A percentile compares a stretch with the other conserved stretches of the same genome.
These are phyloP conservation scores for Peniophora sp. DNA, from an alignment of 1,284 basidiomycete species.

Conservation along the genomic window DNA sequence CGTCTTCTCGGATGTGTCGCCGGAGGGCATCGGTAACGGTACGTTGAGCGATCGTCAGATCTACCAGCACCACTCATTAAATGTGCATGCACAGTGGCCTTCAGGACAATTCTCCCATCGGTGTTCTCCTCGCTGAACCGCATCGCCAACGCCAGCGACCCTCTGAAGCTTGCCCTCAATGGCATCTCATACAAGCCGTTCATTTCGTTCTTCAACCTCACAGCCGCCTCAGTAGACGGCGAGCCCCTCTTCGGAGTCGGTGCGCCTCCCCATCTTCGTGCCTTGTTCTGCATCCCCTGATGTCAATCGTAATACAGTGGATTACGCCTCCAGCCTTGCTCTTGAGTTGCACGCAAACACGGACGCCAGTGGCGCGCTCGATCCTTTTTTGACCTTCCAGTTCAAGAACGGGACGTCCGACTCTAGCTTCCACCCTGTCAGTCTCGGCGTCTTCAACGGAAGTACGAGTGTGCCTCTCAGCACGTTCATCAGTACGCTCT, in stretches of 20 bases:
- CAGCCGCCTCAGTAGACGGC: slow-evolving; percentile 21
- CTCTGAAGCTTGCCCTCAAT: slow-evolving; percentile 35
- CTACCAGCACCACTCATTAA: too few relatives aligned
- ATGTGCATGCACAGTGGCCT: slow-evolving; percentile 26
- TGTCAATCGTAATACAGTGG: slow-evolving; percentile 22
- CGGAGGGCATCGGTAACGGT: slow-evolving; percentile 37
- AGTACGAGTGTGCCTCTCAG: slow-evolving; percentile 20
- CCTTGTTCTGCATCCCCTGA: neutral
- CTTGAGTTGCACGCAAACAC: slow-evolving; percentile 29
- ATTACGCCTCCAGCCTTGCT: slow-evolving; percentile 39
- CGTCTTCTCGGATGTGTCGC: slow-evolving; percentile 33
- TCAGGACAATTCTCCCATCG: slow-evolving; percentile 35
- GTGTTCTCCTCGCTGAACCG: slow-evolving; percentile 32
- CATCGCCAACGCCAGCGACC: slow-evolving; percentile 29
- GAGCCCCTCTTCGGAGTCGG: slow-evolving; percentile 27
- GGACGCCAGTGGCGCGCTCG: slow-evolving; percentile 3
- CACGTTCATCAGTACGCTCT: slow-evolving; percentile 25
- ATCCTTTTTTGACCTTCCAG: slow-evolving; percentile 27
- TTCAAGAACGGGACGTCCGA: slow-evolving; percentile 44
- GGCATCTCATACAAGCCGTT: slow-evolving; percentile 46
- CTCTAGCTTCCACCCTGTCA: slow-evolving; percentile 12
- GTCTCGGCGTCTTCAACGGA: slow-evolving; percentile 8
- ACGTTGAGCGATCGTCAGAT: too few relatives aligned
- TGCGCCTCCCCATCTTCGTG: slow-evolving; percentile 2
- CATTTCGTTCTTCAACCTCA: slow-evolving; percentile 42